Percentiles rank a stretch among this genome's conserved stretches.
phyloP scores from a whole-genome alignment of 208 protist genomes.

The Acanthamoeba divionensis region DNA sequence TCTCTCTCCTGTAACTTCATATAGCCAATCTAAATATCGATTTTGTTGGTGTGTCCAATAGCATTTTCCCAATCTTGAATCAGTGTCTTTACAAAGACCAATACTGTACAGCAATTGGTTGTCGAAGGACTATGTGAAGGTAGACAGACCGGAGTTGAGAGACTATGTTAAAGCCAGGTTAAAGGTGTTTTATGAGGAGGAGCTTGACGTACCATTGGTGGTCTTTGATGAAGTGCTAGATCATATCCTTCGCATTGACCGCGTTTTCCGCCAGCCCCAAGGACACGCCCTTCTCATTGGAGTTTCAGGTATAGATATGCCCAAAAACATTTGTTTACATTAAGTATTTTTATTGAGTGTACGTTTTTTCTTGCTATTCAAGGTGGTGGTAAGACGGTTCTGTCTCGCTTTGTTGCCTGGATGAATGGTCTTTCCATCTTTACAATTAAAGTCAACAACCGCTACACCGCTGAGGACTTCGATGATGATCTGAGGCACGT shows the following conservation, averaged over 20 bases:
- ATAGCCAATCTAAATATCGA: too few relatives aligned
- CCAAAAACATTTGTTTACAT: not conserved
- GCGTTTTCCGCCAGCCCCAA: slow-evolving; percentile 96
- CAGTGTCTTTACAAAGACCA: slow-evolving; percentile 82
- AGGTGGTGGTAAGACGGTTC: slow-evolving; percentile 97
- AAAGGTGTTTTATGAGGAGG: slow-evolving; percentile 94
- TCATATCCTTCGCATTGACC: slow-evolving; percentile 97
- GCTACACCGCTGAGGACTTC: slow-evolving; percentile 96
- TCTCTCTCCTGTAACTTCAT: not conserved
- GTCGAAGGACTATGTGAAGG: slow-evolving; percentile 87
- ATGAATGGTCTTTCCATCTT: slow-evolving; percentile 94
- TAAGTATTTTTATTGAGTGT: slow-evolving; percentile 83
- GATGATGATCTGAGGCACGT: slow-evolving; percentile 96
- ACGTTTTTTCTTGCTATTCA: slow-evolving; percentile 94
- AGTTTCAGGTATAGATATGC: slow-evolving; percentile 78
- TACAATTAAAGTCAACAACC: slow-evolving; percentile 94
- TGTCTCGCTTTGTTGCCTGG: slow-evolving; percentile 97
- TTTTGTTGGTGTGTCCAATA: slow-evolving; percentile 65
- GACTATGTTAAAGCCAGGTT: slow-evolving; percentile 88
- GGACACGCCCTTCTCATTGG: slow-evolving; percentile 96
- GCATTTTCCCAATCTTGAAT: slow-evolving; percentile 84
- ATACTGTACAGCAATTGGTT: slow-evolving; percentile 96
- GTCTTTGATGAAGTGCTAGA: slow-evolving; percentile 97
- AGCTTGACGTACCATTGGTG: slow-evolving; percentile 95
- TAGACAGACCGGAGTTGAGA: slow-evolving; percentile 87